phyloP scores from a whole-genome alignment of 1,284 basidiomycete species.

The Phylloporus gajari region DNA sequence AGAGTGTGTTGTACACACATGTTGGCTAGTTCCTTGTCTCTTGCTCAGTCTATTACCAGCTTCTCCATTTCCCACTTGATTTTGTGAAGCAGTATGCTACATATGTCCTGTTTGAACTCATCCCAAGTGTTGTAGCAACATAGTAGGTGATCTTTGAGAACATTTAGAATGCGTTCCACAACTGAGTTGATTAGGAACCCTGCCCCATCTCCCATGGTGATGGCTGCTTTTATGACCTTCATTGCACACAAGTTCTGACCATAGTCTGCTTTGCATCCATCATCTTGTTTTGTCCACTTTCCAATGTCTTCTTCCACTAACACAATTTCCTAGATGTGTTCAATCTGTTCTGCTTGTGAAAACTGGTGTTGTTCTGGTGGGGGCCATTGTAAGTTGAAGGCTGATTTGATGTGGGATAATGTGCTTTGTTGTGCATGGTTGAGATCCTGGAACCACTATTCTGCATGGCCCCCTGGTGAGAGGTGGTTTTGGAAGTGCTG shows the following conservation, averaged over 20 bases:
- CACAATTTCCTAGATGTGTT: too few species aligned
- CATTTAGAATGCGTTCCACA: neutral
- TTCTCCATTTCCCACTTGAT: neutral
- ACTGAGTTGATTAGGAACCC: too few species aligned
- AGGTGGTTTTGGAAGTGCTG: too few species aligned
- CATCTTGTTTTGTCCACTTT: neutral
- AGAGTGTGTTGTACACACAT: neutral
- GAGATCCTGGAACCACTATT: too few species aligned
- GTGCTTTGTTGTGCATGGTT: too few species aligned
- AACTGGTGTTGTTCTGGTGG: too few species aligned
- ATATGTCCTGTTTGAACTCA: neutral
- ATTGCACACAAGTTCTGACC: neutral
- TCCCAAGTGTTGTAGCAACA: neutral
- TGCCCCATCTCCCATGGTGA: neutral
- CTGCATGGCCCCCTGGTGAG: too few species aligned
- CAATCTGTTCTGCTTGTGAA: too few species aligned
- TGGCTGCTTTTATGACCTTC: neutral
- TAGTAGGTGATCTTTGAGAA: neutral
- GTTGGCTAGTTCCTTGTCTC: neutral
- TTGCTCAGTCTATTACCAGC: neutral
- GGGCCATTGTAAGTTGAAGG: too few species aligned
- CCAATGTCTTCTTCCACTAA: too few species aligned
- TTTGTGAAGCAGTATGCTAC: neutral
- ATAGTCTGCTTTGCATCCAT: neutral
- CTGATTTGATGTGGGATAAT: too few species aligned